Conservation (phyloP, 768 basidiomycete genomes). For the Mycena maculata region DNA sequence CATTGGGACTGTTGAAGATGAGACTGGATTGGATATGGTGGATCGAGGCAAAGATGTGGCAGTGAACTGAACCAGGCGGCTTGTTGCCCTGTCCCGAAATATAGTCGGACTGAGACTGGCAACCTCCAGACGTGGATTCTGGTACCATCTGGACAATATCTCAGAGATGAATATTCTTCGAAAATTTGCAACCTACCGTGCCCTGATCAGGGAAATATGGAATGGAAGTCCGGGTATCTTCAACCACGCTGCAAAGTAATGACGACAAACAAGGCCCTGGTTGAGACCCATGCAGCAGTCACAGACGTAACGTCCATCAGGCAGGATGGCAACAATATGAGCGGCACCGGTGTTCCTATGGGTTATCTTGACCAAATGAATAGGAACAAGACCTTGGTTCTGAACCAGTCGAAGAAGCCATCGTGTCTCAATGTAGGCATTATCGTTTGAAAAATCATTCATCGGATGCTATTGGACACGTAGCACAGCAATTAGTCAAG, state of each 20-base stretch:
- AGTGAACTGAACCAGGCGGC: not conserved
- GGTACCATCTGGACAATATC: slow-evolving; percentile 37
- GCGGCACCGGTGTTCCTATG: slow-evolving; percentile 33
- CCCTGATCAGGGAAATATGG: slow-evolving; percentile 40
- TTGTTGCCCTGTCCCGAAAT: not conserved
- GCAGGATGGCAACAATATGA: slow-evolving; percentile 44
- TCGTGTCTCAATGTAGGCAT: slow-evolving; percentile 40
- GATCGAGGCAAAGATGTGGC: slow-evolving; percentile 17
- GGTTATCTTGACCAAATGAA: slow-evolving; percentile 40
- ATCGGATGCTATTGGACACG: slow-evolving; percentile 28
- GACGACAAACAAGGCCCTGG: slow-evolving; percentile 47
- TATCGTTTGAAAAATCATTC: slow-evolving; percentile 46
- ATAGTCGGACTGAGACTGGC: not conserved
- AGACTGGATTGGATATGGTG: slow-evolving; percentile 3
- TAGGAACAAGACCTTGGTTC: slow-evolving; percentile 35
- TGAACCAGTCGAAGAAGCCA: slow-evolving; percentile 43
- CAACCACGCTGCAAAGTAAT: slow-evolving; percentile 43
- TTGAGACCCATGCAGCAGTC: slow-evolving; percentile 50
- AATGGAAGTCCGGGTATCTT: slow-evolving; percentile 39
- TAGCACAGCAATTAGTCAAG: too few relatives aligned
- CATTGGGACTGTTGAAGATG: not conserved
- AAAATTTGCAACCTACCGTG: slow-evolving; percentile 34
- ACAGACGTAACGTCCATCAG: slow-evolving; percentile 43
- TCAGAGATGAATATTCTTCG: not conserved
- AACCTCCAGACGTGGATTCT: slow-evolving; percentile 28